Evolutionary conservation across 2,329 filamentous ascomycete genomes (phyloP).

Genomic region (Nannizzia gypsea): DNA sequence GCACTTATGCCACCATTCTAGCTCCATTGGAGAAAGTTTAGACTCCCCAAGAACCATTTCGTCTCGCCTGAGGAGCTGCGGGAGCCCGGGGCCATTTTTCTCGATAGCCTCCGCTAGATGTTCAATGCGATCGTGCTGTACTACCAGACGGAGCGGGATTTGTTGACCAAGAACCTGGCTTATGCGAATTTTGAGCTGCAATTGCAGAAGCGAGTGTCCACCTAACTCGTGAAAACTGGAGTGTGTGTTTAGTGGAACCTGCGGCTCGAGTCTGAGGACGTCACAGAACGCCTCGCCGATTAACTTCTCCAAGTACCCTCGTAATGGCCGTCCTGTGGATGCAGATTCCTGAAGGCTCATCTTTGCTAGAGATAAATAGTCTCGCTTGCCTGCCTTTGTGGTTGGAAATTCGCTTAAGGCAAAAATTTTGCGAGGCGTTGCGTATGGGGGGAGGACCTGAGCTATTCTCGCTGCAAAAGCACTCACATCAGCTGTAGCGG

Average conservation of each 20-base stretch:
- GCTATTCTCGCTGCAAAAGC: neutral
- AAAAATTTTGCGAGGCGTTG: neutral
- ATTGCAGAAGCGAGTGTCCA: neutral
- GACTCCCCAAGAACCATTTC: neutral
- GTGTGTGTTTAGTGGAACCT: neutral
- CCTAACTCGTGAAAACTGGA: conserved; percentile 2
- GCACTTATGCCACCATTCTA: neutral
- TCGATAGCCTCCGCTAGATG: neutral
- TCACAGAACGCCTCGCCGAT: conserved; percentile 3
- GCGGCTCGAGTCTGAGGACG: neutral
- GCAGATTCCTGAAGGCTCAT: neutral
- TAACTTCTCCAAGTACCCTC: conserved; percentile 3
- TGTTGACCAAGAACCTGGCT: neutral
- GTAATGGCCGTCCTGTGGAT: neutral
- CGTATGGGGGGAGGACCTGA: conserved; percentile 6
- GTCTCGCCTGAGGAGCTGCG: neutral
- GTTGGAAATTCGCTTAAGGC: neutral
- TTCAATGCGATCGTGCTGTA: neutral
- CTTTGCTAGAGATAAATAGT: neutral
- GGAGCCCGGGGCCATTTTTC: neutral
- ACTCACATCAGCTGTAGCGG: neutral
- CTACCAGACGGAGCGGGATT: neutral
- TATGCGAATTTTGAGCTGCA: neutral
- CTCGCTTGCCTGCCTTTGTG: neutral
- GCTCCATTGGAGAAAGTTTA: neutral